Percentiles rank a stretch among this genome's conserved stretches.
These are phyloP conservation scores for Teratosphaeria zuluensis DNA, from an alignment of 2,329 filamentous ascomycete species.

Conservation along the genomic window DNA sequence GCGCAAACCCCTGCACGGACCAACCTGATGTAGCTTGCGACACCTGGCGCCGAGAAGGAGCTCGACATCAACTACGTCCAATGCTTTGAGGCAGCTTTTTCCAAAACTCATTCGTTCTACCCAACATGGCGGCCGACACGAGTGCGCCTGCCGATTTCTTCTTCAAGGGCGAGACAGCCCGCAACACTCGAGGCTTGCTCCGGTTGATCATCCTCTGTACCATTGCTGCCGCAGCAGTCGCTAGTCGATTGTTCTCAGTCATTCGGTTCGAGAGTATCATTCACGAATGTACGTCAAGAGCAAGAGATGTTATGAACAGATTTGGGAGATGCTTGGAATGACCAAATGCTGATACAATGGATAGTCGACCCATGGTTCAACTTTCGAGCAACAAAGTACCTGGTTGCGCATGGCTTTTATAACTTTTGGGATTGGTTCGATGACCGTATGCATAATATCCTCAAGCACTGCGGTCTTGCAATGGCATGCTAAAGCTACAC, in stretches of 20 bases:
- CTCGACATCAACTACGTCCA: background rate
- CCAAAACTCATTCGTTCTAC: background rate
- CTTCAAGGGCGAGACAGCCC: slow-evolving; percentile 67
- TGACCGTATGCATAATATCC: slow-evolving; percentile 54
- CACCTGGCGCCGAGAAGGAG: background rate
- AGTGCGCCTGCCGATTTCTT: slow-evolving; percentile 34
- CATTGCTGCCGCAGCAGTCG: slow-evolving; percentile 83
- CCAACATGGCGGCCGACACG: background rate
- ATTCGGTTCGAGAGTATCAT: slow-evolving; percentile 99
- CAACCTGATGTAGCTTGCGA: background rate
- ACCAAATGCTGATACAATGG: slow-evolving; percentile 12
- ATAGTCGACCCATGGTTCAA: slow-evolving; percentile 99
- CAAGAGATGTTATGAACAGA: slow-evolving; percentile 6
- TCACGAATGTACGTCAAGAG: slow-evolving; percentile 76
- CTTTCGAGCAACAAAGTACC: slow-evolving; percentile 95
- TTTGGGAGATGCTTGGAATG: background rate
- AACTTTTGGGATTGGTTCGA: slow-evolving; percentile 99
- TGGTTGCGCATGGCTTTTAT: slow-evolving; percentile 94
- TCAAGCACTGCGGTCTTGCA: background rate
- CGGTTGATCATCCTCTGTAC: slow-evolving; percentile 81
- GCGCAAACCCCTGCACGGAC: background rate
- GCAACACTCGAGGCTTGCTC: slow-evolving; percentile 74
- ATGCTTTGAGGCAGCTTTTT: background rate
- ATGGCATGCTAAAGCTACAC: background rate
- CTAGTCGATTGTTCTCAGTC: slow-evolving; percentile 93